Conservation (phyloP, 352 stramenopile genomes). For the Elongisporangium anandrum region DNA sequence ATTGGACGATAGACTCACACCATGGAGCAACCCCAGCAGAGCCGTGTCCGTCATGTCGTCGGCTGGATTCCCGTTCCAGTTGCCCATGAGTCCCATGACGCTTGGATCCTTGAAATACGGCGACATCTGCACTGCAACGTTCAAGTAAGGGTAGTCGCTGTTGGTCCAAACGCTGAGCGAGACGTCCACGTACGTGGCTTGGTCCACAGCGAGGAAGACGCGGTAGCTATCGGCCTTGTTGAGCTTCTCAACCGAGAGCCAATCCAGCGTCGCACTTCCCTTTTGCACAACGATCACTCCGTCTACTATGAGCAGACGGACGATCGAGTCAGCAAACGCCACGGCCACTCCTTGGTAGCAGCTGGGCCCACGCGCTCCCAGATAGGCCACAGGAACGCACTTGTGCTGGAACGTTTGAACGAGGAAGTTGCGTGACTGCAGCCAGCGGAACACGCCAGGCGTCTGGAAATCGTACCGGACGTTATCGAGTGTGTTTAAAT, state of each 20-base stretch:
- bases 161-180: slow-evolving; percentile 18
- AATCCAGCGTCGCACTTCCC: slow-evolving; percentile 14
- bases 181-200: slow-evolving; percentile 26
- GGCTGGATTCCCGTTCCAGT: slow-evolving; percentile 20
- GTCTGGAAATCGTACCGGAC: slow-evolving; percentile 26
- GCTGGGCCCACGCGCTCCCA: slow-evolving; percentile 7
- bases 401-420: slow-evolving; percentile 32
- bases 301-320: slow-evolving; percentile 20
- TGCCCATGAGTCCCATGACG: slow-evolving; percentile 21
- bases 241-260: slow-evolving; percentile 21
- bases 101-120: slow-evolving; percentile 17
- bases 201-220: slow-evolving; percentile 17
- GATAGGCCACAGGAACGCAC: slow-evolving; percentile 11
- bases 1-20: slow-evolving; percentile 11
- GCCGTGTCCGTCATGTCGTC: slow-evolving; percentile 19
- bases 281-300: slow-evolving; percentile 16
- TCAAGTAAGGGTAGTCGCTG: slow-evolving; percentile 18
- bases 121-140: slow-evolving; percentile 20
- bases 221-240: slow-evolving; percentile 19
- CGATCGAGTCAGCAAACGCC: slow-evolving; percentile 21
- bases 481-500: slow-evolving; percentile 27
- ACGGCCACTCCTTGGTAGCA: slow-evolving; percentile 25
- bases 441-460: slow-evolving; percentile 21
- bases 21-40: slow-evolving; percentile 13
- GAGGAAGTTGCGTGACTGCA: slow-evolving; percentile 19